Base-by-base conservation (phyloP, 2,329 filamentous ascomycete genomes). In the Neophaeococcomyces aloes region DNA sequence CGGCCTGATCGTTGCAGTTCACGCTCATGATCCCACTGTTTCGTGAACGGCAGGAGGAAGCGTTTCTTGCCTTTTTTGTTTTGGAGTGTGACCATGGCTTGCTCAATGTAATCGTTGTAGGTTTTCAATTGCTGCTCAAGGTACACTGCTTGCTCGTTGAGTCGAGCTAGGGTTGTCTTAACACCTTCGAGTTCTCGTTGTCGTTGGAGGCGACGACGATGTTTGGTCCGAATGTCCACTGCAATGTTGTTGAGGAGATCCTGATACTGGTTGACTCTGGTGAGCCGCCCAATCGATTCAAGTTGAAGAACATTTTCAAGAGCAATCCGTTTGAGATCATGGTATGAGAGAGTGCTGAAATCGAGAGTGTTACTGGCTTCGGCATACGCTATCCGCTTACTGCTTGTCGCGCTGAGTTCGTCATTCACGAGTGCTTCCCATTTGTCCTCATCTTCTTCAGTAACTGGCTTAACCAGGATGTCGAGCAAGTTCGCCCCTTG, bases 101-200 rank as follows among this genome's bases (percentile, higher is more conserved):
- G 88, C 67, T 98, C 93, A 59, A 98, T 94, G 65, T 98, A 98
- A 67, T 98, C 87, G 61, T 98, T 94, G 67, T 98, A 98, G 52
- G 82, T 91, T 72, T 94, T 94, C 48, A 94, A 78, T 66, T 98
- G 91, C 55, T 87, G 83, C 60, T 98, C 91, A 7, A 98, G 75
- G 65, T 93, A 98, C 52, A 79, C 77, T 29, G 89, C 88, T 67
- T 98, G 67, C 44, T 70, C 69, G 27, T 69, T 66, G 31, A 71
- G 60, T 32, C 69, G 63, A 4, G 61, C 62, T 17, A 71, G 62
- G 4, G 69, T 71, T 47, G 70, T 57, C 30, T 64, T 63, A 29
- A 68, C 65, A 32, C 65, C 65, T 55, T 98, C 91, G 30, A 96
- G 65, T 63, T 98, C 91, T 37, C 86, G 81, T 59, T 94, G 83